These are phyloP conservation scores for Hanseniaspora thailandica DNA, from an alignment of 805 yeast species.

Conservation along the genomic window DNA sequence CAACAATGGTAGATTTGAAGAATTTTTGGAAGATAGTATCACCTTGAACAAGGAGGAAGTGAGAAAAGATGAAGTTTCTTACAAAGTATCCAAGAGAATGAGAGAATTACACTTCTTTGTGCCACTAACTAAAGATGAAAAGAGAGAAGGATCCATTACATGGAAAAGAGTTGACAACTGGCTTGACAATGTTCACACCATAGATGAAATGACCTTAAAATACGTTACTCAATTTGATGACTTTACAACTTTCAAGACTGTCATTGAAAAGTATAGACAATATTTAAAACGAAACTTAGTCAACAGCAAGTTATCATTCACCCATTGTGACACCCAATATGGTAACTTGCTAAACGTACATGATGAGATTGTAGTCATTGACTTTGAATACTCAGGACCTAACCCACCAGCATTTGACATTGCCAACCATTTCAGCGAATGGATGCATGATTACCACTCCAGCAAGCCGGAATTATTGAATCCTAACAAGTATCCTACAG, in stretches of 20 bases:
- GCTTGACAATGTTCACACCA: slow-evolving; percentile 38
- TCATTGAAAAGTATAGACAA: slow-evolving; percentile 41
- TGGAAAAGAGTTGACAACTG: slow-evolving; percentile 68
- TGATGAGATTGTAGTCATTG: slow-evolving; percentile 77
- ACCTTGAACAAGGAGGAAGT: slow-evolving; percentile 66
- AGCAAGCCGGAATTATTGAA: slow-evolving; percentile 36
- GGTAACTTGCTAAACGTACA: slow-evolving; percentile 77
- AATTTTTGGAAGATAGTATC: slow-evolving; percentile 70
- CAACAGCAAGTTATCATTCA: slow-evolving; percentile 52
- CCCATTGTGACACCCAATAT: slow-evolving; percentile 95
- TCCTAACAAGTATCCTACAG: slow-evolving; percentile 51
- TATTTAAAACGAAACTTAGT: slow-evolving; percentile 45
- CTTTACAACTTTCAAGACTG: slow-evolving; percentile 40
- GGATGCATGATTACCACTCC: slow-evolving; percentile 86
- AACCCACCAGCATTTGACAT: slow-evolving; percentile 82
- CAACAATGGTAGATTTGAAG: slow-evolving; percentile 87
- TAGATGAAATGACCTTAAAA: slow-evolving; percentile 26
- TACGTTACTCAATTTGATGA: slow-evolving; percentile 33
- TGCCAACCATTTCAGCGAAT: slow-evolving; percentile 86
- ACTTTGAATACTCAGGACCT: slow-evolving; percentile 90
- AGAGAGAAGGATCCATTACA: slow-evolving; percentile 47
- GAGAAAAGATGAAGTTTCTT: slow-evolving; percentile 61
- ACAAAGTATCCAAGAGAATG: slow-evolving; percentile 91
- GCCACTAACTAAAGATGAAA: slow-evolving; percentile 47
- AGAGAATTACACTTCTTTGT: slow-evolving; percentile 81